Percentiles rank a stretch among this genome's conserved stretches.
Conservation (phyloP, 2,329 filamentous ascomycete species). For the Fusarium citri region DNA sequence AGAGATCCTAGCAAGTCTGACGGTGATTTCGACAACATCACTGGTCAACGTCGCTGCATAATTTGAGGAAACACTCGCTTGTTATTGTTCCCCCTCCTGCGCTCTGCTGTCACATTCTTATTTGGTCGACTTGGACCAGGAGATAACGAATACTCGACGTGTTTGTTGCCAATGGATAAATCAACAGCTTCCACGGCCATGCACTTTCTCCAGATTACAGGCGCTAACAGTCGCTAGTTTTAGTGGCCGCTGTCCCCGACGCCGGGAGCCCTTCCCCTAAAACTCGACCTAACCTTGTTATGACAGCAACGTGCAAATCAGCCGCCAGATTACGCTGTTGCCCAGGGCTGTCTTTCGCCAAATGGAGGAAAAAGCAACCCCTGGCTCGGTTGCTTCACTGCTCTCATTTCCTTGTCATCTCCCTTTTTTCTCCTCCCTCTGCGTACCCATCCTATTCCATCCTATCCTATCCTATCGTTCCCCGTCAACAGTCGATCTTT, state of each 20-base stretch:
- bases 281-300: constrained; percentile 23
- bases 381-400: constrained; percentile 17
- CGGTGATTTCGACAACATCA: constrained; percentile 12
- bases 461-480: constrained; percentile 4
- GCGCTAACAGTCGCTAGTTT: constrained; percentile 34
- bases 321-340: constrained; percentile 13
- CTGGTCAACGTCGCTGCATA: constrained; percentile 21
- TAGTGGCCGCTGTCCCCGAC: constrained; percentile 36
- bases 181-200: constrained; percentile 24
- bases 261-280: constrained; percentile 24
- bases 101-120: constrained; percentile 32
- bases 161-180: constrained; percentile 21
- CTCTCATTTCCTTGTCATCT: constrained; percentile 27
- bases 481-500: constrained; percentile 8
- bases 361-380: constrained; percentile 27
- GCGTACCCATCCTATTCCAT: not conserved
- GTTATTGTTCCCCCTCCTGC: constrained; percentile 20
- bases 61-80: constrained; percentile 1
- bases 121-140: constrained; percentile 18
- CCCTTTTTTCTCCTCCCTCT: constrained; percentile 18
- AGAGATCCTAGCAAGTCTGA: constrained; percentile 20
- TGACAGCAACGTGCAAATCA: constrained; percentile 24
- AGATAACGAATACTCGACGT: constrained; percentile 9
- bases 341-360: constrained; percentile 8
- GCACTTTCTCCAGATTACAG: constrained; percentile 10